phyloP scores from a whole-genome alignment of 805 yeast genomes.

The Pichia manshurica region DNA sequence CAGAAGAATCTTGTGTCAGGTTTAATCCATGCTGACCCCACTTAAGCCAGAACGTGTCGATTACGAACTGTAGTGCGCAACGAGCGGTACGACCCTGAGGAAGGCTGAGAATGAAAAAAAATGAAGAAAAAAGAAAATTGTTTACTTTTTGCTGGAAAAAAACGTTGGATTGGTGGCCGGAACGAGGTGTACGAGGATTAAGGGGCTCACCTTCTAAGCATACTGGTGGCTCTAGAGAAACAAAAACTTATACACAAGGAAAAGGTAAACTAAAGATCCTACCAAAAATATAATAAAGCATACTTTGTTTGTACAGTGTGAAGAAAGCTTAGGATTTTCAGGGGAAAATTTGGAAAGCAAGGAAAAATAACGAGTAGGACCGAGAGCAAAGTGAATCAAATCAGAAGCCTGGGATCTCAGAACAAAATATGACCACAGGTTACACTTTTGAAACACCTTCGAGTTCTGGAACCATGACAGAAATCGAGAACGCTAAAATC shows the following conservation, averaged over 20 bases:
- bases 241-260: too few relatives aligned
- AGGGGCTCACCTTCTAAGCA: not conserved
- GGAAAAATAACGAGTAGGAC: not conserved
- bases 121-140: not conserved
- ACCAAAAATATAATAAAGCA: too few relatives aligned
- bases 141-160: not conserved
- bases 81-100: too few relatives aligned
- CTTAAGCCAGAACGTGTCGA: too few relatives aligned
- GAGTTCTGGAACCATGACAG: not conserved
- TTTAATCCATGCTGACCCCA: too few relatives aligned
- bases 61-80: too few relatives aligned
- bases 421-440: not conserved
- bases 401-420: too few relatives aligned
- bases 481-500: conserved; percentile 21
- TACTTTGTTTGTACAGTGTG: too few relatives aligned
- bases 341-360: too few relatives aligned
- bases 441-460: not conserved
- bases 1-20: too few relatives aligned
- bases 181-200: conserved; percentile 14
- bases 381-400: not conserved
- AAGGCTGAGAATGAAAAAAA: not conserved
- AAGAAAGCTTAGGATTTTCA: too few relatives aligned
- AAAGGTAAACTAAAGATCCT: too few relatives aligned
- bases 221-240: not conserved
- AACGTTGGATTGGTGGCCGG: conserved; percentile 1